phyloP scores from a whole-genome alignment of 177 flowering plant species.

The Tripterygium wilfordii region DNA sequence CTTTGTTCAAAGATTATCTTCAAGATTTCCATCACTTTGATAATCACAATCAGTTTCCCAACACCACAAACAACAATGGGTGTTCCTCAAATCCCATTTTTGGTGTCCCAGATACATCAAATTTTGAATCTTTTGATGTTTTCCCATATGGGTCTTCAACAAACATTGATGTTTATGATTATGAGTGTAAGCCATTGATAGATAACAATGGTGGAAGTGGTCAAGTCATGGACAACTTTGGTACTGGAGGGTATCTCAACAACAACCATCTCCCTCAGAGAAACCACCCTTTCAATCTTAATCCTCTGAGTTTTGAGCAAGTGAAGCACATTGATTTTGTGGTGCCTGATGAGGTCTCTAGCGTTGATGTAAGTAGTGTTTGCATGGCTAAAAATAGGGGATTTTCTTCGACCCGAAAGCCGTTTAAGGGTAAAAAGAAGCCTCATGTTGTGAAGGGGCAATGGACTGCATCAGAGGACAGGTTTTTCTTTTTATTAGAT shows the following conservation, averaged over 20 bases:
- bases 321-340: conserved; percentile 26
- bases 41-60: conserved; percentile 31
- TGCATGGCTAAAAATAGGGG: conserved; percentile 13
- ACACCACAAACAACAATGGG: conserved; percentile 5
- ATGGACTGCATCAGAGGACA: conserved; percentile 85
- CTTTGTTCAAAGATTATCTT: conserved; percentile 15
- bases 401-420: conserved; percentile 8
- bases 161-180: conserved; percentile 22
- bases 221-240: conserved; percentile 25
- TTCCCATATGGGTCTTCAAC: conserved; percentile 12
- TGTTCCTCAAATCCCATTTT: conserved; percentile 23
- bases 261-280: conserved; percentile 4
- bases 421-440: conserved; percentile 31
- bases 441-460: conserved; percentile 62
- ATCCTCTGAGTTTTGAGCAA: conserved; percentile 12
- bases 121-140: conserved; percentile 26
- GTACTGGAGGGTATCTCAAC: conserved; percentile 16
- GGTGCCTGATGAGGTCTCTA: conserved; percentile 47
- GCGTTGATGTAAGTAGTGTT: conserved; percentile 29
- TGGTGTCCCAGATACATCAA: conserved; percentile 13
- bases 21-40: conserved; percentile 36
- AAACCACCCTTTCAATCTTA: background rate
- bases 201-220: conserved; percentile 18
- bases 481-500: conserved; percentile 25
- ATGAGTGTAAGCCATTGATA: conserved; percentile 27